Percentiles rank a stretch among this genome's conserved stretches.
phyloP scores from a whole-genome alignment of 495 filamentous ascomycete species.

The Annulohypoxylon bovei region DNA sequence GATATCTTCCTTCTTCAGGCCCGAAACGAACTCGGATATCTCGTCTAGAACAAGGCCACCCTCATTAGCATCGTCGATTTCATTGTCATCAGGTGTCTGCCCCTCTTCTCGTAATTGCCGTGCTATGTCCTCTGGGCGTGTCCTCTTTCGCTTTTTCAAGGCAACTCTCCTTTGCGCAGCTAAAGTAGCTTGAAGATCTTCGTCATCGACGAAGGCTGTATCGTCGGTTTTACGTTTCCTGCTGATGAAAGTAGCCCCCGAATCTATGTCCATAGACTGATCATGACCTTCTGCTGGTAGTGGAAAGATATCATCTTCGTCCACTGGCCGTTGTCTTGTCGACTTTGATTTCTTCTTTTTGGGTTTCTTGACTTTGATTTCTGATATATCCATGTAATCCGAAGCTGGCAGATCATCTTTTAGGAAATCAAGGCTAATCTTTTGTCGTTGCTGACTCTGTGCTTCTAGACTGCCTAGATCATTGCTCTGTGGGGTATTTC shows the following conservation, averaged over 20 bases:
- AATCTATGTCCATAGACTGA: constrained; percentile 82
- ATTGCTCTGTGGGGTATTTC: constrained; percentile 71
- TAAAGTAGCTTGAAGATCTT: constrained; percentile 87
- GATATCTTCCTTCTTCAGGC: constrained; percentile 75
- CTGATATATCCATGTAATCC: constrained; percentile 87
- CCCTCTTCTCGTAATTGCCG: constrained; percentile 81
- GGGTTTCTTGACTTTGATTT: constrained; percentile 89
- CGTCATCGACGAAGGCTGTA: constrained; percentile 84
- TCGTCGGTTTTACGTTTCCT: constrained; percentile 74
- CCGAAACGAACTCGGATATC: constrained; percentile 92
- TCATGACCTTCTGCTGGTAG: constrained; percentile 54
- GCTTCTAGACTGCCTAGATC: constrained; percentile 62
- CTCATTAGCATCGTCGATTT: constrained; percentile 64
- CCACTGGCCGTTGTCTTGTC: constrained; percentile 71
- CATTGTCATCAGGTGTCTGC: constrained; percentile 60
- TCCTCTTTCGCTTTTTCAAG: constrained; percentile 88
- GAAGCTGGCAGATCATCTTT: constrained; percentile 66
- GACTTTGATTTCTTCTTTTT: constrained; percentile 91
- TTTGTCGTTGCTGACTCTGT: constrained; percentile 70
- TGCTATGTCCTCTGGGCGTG: constrained; percentile 85
- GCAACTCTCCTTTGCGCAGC: constrained; percentile 81
- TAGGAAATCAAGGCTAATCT: constrained; percentile 74
- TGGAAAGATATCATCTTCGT: constrained; percentile 80
- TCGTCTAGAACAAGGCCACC: constrained; percentile 90
- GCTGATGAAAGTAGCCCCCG: constrained; percentile 51